A percentile compares a stretch with the other conserved stretches of the same genome.
Evolutionary conservation across 441 rosid genomes (phyloP).

Genomic region (Adansonia rubrostipa): DNA sequence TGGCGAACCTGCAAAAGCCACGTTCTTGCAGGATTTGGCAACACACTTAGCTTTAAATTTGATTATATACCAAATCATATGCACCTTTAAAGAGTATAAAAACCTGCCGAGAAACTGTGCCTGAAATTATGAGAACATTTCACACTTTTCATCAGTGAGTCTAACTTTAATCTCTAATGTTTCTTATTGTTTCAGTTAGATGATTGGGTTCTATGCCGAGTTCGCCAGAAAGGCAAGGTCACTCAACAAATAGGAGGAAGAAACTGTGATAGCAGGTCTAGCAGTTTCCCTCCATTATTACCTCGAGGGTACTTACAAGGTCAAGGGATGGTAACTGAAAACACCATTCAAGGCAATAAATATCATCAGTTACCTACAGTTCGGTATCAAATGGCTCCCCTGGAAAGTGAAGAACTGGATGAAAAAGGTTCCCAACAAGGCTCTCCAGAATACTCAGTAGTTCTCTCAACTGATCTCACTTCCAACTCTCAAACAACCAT

Average conservation of each 20-base stretch:
- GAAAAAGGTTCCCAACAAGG: conserved; percentile 27
- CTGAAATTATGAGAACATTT: not conserved
- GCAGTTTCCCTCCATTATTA: conserved; percentile 24
- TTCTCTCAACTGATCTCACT: conserved; percentile 22
- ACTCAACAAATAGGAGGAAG: conserved; percentile 18
- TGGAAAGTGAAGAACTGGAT: conserved; percentile 24
- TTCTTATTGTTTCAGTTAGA: conserved; percentile 39
- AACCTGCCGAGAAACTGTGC: too few relatives aligned
- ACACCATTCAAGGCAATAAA: not conserved
- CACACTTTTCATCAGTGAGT: not conserved
- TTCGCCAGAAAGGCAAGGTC: conserved; percentile 29
- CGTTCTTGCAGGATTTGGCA: not conserved
- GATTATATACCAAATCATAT: too few relatives aligned
- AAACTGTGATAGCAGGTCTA: conserved; percentile 13
- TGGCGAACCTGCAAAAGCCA: too few relatives aligned
- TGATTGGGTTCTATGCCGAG: conserved; percentile 50
- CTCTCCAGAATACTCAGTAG: conserved; percentile 28
- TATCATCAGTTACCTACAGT: not conserved
- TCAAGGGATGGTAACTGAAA: conserved; percentile 31
- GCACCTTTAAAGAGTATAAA: too few relatives aligned
- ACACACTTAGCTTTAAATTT: not conserved
- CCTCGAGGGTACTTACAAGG: conserved; percentile 36
- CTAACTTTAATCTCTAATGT: not conserved
- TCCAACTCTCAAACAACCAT: conserved; percentile 20
- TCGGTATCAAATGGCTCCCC: conserved; percentile 25